Conservation (phyloP, 768 basidiomycete species). For the Tricholomella constricta region DNA sequence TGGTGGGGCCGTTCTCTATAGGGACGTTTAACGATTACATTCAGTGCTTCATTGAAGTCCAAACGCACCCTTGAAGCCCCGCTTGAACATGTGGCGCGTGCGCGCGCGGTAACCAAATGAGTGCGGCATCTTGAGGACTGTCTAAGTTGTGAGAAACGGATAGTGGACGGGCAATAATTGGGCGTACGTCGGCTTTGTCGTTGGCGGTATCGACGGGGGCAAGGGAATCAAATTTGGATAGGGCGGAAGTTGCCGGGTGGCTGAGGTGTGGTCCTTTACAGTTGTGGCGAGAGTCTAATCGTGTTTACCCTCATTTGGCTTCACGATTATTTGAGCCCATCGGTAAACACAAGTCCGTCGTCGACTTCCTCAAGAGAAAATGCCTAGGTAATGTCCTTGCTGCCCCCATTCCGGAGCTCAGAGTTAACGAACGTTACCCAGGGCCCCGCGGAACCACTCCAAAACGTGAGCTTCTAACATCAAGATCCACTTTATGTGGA, state of each 20-base stretch:
- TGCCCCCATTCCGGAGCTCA: conserved; percentile 8
- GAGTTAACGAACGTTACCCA: conserved; percentile 42
- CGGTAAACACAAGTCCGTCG: conserved; percentile 28
- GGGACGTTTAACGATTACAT: conserved; percentile 10
- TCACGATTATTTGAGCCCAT: conserved; percentile 23
- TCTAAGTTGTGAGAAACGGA: conserved; percentile 20
- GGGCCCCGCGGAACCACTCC: conserved; percentile 90
- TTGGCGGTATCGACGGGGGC: conserved; percentile 41
- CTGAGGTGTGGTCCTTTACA: conserved; percentile 59
- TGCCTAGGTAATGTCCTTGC: conserved; percentile 73
- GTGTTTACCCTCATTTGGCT: conserved; percentile 42
- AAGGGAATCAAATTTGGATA: conserved; percentile 28
- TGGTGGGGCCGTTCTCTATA: conserved; percentile 85
- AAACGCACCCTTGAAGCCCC: conserved; percentile 91
- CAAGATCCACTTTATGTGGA: conserved; percentile 73
- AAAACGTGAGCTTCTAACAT: conserved; percentile 82
- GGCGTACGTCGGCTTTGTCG: conserved; percentile 53
- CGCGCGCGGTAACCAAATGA: conserved; percentile 99
- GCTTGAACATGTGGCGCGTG: conserved; percentile 99
- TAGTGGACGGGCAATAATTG: conserved; percentile 15
- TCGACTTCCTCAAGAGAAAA: conserved; percentile 65
- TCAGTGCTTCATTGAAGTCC: neutral
- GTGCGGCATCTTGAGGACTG: conserved; percentile 94
- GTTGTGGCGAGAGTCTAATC: conserved; percentile 48
- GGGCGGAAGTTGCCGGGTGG: conserved; percentile 65